Evolutionary conservation across 2,329 filamentous ascomycete genomes (phyloP).

Genomic region (Cordyceps farinosa): DNA sequence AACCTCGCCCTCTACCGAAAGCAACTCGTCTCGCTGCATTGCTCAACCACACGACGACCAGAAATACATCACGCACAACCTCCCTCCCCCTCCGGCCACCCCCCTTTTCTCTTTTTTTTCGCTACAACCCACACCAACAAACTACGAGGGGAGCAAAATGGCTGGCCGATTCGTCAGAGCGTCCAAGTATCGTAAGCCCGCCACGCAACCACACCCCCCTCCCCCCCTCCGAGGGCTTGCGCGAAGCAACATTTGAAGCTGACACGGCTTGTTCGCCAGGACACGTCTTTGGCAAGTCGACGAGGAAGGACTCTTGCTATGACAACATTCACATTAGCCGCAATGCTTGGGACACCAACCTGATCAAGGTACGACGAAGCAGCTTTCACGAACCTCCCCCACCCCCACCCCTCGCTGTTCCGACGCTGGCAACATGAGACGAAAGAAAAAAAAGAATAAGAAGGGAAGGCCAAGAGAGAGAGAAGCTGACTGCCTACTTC

Average conservation of each 20-base stretch:
- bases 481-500: constrained; percentile 22
- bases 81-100: not conserved
- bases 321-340: constrained; percentile 95
- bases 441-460: not conserved
- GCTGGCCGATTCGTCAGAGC: constrained; percentile 63
- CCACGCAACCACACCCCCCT: constrained; percentile 22
- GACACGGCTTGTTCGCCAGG: constrained; percentile 48
- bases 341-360: constrained; percentile 99
- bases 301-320: constrained; percentile 96
- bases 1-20: not conserved
- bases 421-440: not conserved
- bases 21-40: not conserved
- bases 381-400: constrained; percentile 17
- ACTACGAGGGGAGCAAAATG: constrained; percentile 36
- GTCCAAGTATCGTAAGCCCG: constrained; percentile 63
- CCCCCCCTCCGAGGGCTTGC: constrained; percentile 13
- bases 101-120: not conserved
- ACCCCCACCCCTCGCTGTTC: not conserved
- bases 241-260: constrained; percentile 20
- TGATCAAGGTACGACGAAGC: constrained; percentile 72
- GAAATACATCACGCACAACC: not conserved
- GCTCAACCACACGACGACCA: not conserved
- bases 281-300: constrained; percentile 96
- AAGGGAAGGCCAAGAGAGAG: not conserved
- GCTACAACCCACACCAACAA: not conserved